Evolutionary conservation across 495 filamentous ascomycete genomes (phyloP).

Genomic region (Penicillium salamii): DNA sequence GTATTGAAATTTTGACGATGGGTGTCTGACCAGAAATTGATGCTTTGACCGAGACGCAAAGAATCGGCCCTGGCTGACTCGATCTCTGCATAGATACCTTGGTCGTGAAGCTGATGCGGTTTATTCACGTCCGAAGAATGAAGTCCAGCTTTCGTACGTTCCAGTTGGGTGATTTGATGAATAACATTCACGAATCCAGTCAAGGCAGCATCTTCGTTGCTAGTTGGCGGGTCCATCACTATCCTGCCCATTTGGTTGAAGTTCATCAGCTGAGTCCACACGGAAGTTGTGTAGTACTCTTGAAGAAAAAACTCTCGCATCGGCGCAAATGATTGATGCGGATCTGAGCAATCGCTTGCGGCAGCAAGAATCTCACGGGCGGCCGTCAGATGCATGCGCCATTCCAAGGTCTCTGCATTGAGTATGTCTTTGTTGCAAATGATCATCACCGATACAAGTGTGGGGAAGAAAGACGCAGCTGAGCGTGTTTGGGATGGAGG

Average conservation of each 20-base stretch:
- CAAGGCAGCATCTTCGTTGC: constrained; percentile 20
- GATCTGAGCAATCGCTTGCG: constrained; percentile 10
- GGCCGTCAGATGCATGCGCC: constrained; percentile 22
- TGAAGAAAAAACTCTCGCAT: constrained; percentile 22
- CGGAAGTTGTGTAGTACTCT: constrained; percentile 24
- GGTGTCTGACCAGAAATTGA: too few relatives aligned
- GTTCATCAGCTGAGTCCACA: constrained; percentile 14
- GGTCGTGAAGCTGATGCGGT: too few relatives aligned
- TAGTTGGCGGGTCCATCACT: neutral
- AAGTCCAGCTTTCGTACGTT: constrained; percentile 5
- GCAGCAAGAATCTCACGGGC: constrained; percentile 16
- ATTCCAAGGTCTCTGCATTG: constrained; percentile 12
- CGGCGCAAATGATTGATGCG: neutral
- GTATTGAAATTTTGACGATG: neutral
- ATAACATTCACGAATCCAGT: constrained; percentile 22
- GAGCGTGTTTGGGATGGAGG: too few relatives aligned
- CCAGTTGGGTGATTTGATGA: constrained; percentile 15
- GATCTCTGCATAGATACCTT: too few relatives aligned
- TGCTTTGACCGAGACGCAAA: too few relatives aligned
- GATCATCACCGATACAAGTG: constrained; percentile 16
- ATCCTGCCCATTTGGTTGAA: constrained; percentile 12
- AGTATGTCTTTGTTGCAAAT: constrained; percentile 24
- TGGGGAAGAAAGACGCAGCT: neutral
- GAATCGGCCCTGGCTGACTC: too few relatives aligned
- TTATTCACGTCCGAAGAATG: too few relatives aligned